phyloP scores from a whole-genome alignment of 2,329 filamentous ascomycete species.

The Hymenoscyphus fructigenus region DNA sequence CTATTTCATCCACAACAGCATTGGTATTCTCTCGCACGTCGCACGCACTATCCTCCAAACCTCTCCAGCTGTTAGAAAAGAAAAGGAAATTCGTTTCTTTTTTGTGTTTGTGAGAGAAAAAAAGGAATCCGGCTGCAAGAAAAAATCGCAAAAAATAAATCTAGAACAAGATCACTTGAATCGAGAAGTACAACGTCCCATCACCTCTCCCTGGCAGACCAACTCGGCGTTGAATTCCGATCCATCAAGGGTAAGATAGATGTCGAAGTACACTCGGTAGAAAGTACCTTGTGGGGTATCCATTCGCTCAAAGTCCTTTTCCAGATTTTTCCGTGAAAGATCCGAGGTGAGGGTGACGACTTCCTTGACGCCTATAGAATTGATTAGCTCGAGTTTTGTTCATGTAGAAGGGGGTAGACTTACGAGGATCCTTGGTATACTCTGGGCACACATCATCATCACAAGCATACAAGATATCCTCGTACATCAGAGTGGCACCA shows the following conservation, averaged over 20 bases:
- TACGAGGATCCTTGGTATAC: conserved; percentile 98
- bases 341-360: conserved; percentile 97
- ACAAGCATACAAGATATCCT: conserved; percentile 96
- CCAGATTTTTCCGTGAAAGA: conserved; percentile 94
- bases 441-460: conserved; percentile 98
- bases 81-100: conserved; percentile 2
- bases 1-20: too few species aligned
- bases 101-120: background rate
- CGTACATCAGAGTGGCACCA: conserved; percentile 97
- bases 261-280: conserved; percentile 78
- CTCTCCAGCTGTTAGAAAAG: background rate
- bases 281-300: conserved; percentile 97
- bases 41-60: background rate
- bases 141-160: background rate
- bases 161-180: conserved; percentile 56
- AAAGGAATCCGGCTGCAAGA: background rate
- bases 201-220: conserved; percentile 98
- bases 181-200: conserved; percentile 91
- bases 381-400: conserved; percentile 32
- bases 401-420: conserved; percentile 41
- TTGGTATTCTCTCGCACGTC: too few species aligned
- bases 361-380: conserved; percentile 84
- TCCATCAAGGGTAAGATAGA: conserved; percentile 91
- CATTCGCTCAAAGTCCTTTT: conserved; percentile 99
- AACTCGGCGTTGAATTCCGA: conserved; percentile 98